phyloP scores from a whole-genome alignment of 768 basidiomycete species.

The Suillus variegatus region DNA sequence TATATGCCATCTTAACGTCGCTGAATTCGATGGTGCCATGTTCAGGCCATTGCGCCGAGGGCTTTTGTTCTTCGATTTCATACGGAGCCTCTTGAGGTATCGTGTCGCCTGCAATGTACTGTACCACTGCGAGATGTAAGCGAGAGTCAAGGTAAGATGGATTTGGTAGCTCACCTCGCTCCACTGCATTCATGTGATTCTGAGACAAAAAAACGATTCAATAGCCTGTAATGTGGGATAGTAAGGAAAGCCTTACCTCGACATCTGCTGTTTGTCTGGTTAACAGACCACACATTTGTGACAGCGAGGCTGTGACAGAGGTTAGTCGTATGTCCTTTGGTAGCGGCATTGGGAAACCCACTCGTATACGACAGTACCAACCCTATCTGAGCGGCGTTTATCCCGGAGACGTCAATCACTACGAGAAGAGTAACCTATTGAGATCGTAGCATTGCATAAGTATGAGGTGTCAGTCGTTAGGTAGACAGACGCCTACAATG shows the following conservation, averaged over 20 bases:
- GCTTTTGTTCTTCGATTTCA: conserved; percentile 55
- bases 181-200: conserved; percentile 70
- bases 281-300: conserved; percentile 53
- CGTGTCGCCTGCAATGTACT: conserved; percentile 50
- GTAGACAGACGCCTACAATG: conserved; percentile 38
- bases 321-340: not conserved
- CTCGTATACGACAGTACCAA: conserved; percentile 69
- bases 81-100: conserved; percentile 68
- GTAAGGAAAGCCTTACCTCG: conserved; percentile 40
- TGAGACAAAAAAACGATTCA: conserved; percentile 19
- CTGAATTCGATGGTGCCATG: conserved; percentile 63
- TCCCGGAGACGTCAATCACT: conserved; percentile 53
- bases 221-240: not conserved
- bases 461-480: not conserved
- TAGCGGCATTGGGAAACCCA: conserved; percentile 23
- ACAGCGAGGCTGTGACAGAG: conserved; percentile 42
- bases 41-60: conserved; percentile 62
- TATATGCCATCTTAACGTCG: conserved; percentile 62
- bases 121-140: conserved; percentile 39
- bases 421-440: conserved; percentile 64
- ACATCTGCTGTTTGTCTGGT: conserved; percentile 66
- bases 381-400: conserved; percentile 69
- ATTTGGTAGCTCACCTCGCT: conserved; percentile 44
- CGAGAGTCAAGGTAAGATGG: not conserved
- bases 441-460: not conserved